Base-by-base conservation (phyloP, 352 stramenopile genomes). In the Globisporangium spiculum region DNA sequence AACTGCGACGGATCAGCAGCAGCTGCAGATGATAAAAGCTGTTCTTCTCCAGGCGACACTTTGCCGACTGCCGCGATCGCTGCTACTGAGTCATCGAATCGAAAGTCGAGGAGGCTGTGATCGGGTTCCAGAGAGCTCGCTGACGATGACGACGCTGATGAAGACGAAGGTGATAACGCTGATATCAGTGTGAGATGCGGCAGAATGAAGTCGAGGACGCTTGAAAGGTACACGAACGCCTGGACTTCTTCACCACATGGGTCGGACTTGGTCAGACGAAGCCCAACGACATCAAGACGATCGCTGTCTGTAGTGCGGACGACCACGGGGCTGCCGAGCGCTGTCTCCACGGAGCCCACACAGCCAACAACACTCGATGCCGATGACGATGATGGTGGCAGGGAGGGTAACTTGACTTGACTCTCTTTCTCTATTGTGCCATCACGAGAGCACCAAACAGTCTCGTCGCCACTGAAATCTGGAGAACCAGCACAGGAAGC, bases 211-310 rank as follows among this genome's bases (percentile, higher is more conserved):
- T 48, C 60, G 60, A 48, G 60, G 7, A 65, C 60, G 26, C 44
- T 57, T 20, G 60, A 44, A n/a, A 57, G 48, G 60, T 57, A 48
- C 32, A 44, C 44, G 32, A 65, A 65, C 32, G 41, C 60, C 27
- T 65, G 60, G 46, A 1, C 16, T 7, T 57, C 16, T 7, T 57
- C 60, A 3, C 18, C 22, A 14, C 44, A 65, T 18, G 30, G 2
- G 4, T 41, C 38, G 2, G 27, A 30, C 4, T 30, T 16, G 14
- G 41, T 65, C 26, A 65, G 27, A 5, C 41, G 60, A 1, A 65
- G 44, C 38, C 60, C 60, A 20, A 34, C 16, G 26, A 65, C 44
- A 18, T 10, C 48, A 34, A 65, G 27, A 9, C 60, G 24, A 4
- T n/a, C 32, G 26, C 26, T 34, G 7, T 65, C 41, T 34, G 20